Conservation (phyloP, 2,329 filamentous ascomycete species). For the Aspergillus arachidicola region DNA sequence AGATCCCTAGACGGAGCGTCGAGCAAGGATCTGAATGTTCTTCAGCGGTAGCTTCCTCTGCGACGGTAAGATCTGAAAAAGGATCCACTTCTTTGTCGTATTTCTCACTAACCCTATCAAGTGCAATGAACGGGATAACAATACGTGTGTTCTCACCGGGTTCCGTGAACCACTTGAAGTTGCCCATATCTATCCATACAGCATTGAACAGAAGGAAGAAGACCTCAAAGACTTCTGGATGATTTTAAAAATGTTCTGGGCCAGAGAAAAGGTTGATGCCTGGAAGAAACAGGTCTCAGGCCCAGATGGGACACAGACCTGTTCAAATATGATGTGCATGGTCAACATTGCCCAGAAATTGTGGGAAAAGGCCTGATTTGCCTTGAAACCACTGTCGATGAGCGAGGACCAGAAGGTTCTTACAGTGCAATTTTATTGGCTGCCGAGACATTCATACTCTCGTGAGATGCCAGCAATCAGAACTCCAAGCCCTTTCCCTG, state of each 20-base stretch:
- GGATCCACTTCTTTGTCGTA: no score
- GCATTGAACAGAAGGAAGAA: accelerated
- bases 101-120: background rate
- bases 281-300: background rate
- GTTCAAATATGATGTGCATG: background rate
- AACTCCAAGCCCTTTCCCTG: background rate
- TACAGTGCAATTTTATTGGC: background rate
- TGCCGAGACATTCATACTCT: background rate
- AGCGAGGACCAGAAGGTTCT: background rate
- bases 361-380: background rate
- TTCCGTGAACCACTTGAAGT: background rate
- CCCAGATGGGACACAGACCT: background rate
- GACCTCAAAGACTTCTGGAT: background rate
- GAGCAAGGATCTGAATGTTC: no score
- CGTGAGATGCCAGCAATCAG: background rate
- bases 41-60: accelerated
- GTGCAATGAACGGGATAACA: background rate
- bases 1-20: accelerated
- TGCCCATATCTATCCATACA: background rate
- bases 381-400: background rate
- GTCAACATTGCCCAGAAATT: background rate
- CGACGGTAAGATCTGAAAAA: accelerated
- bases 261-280: accelerated
- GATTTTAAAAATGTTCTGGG: background rate
- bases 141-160: background rate